Conservation (phyloP, 352 stramenopile species). For the Pythium chondricola region DNA sequence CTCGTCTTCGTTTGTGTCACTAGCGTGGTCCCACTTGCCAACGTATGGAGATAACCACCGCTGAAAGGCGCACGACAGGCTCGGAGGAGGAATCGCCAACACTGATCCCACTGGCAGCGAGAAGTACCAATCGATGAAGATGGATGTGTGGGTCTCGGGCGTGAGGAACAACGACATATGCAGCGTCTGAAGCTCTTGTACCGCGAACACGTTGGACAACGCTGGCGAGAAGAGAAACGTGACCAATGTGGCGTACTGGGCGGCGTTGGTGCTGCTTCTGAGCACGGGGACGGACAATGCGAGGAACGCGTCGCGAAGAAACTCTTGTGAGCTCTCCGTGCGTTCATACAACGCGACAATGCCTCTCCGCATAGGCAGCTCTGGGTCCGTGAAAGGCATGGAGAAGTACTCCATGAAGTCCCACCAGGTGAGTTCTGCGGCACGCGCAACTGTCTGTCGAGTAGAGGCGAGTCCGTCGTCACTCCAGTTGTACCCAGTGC, state of each 20-base stretch:
- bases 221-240: slow-evolving; percentile 65
- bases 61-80: slow-evolving; percentile 63
- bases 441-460: slow-evolving; percentile 33
- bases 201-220: slow-evolving; percentile 71
- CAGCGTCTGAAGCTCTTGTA: slow-evolving; percentile 70
- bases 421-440: slow-evolving; percentile 45
- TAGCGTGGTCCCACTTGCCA: slow-evolving; percentile 26
- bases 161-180: slow-evolving; percentile 54
- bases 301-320: slow-evolving; percentile 40
- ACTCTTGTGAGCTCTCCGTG: slow-evolving; percentile 49
- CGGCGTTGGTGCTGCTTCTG: slow-evolving; percentile 14
- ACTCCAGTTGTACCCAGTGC: slow-evolving; percentile 41
- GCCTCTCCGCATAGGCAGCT: slow-evolving; percentile 48
- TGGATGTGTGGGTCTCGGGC: slow-evolving; percentile 26
- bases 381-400: slow-evolving; percentile 62
- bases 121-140: slow-evolving; percentile 85
- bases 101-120: slow-evolving; percentile 55
- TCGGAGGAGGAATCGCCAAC: slow-evolving; percentile 53
- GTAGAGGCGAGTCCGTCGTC: slow-evolving; percentile 40
- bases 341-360: slow-evolving; percentile 60
- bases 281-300: slow-evolving; percentile 47
- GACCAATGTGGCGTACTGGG: slow-evolving; percentile 37
- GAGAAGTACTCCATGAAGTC: slow-evolving; percentile 81
- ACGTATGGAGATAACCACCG: slow-evolving; percentile 71
- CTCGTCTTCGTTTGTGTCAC: slow-evolving; percentile 24